Base-by-base conservation (phyloP, 1,284 basidiomycete species). In the Apiotrichum mycotoxinovorans region DNA sequence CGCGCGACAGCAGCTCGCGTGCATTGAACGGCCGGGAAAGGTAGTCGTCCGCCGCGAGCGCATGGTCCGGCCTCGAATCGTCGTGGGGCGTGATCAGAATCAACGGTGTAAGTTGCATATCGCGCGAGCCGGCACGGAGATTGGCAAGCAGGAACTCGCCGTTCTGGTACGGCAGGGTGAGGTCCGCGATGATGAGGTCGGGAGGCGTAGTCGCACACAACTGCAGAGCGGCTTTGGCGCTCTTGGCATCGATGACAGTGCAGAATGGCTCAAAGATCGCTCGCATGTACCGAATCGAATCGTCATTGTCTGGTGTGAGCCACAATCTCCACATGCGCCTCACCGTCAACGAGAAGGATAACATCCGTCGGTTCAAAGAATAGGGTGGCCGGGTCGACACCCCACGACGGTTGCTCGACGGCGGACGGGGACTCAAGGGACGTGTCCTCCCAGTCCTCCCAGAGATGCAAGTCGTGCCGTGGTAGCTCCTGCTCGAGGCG, bases 1-100 rank as follows among this genome's bases (percentile, higher is more conserved):
- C 72, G 2, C 80, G 69, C 17, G 79, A 79, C 18, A 80, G 65
- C 26, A 80, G 64, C 56, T 80, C 79, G 26, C 74, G 61, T 0
- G 71, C 67, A 26, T 70, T 72, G 66, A 75, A 76, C 1, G 76
- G 74, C 54, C 74, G 75, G 0, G 61, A 62, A 8, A 76, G 62
- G 48, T 74, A 73, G 44, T 78, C 74, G 57, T 80, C 79, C 0
- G 79, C 79, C 9, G 75, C 43, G 25, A 34, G 44, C 3, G 34
- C 51, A 9, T 47, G 25, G 9, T 30, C 45, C 1, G 50, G 38
- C 10, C 77, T 67, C 18, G 65, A 52, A 42, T 74, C 71, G 38
- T 73, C 72, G 11, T 65, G 67, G 58, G 74, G 61, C 55, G 69
- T 67, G 57, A 75, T 57, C 62, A 75, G 63, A 49, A 75, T 70